Percentiles rank a stretch among this genome's conserved stretches.
Conservation (phyloP, 306 rosid species). For the Quillaja saponaria region DNA sequence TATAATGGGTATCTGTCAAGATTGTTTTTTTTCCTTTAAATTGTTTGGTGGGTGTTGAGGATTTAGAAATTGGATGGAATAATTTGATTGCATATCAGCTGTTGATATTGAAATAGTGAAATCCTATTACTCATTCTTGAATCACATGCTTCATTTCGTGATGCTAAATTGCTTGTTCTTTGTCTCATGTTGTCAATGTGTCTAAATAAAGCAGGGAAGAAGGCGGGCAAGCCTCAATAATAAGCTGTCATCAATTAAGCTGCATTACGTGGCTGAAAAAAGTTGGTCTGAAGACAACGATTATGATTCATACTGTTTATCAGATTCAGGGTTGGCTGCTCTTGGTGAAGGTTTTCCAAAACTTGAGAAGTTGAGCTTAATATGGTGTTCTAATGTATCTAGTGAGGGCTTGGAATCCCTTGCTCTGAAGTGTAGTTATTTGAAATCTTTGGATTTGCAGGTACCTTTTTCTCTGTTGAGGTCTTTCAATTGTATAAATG, state of each 20-base stretch:
- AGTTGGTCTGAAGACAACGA: slow-evolving; percentile 45
- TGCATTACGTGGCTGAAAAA: slow-evolving; percentile 28
- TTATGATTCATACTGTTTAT: slow-evolving; percentile 53
- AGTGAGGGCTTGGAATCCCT: slow-evolving; percentile 63
- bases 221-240: slow-evolving; percentile 35
- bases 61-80: neutral
- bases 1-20: too few relatives aligned
- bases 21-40: neutral
- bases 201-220: slow-evolving; percentile 66
- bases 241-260: slow-evolving; percentile 36
- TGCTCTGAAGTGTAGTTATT: slow-evolving; percentile 50
- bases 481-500: too few relatives aligned
- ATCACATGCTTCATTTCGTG: too few relatives aligned
- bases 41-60: neutral
- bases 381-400: slow-evolving; percentile 85
- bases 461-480: slow-evolving; percentile 28
- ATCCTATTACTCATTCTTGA: too few relatives aligned
- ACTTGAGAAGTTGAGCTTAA: slow-evolving; percentile 73
- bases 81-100: neutral
- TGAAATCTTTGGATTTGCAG: slow-evolving; percentile 91
- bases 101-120: too few relatives aligned
- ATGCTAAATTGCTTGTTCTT: too few relatives aligned
- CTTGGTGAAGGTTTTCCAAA: slow-evolving; percentile 78
- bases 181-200: neutral
- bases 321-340: slow-evolving; percentile 70